These are phyloP conservation scores for Syzygium oleosum DNA, from an alignment of 345 rosid species.

Conservation along the genomic window DNA sequence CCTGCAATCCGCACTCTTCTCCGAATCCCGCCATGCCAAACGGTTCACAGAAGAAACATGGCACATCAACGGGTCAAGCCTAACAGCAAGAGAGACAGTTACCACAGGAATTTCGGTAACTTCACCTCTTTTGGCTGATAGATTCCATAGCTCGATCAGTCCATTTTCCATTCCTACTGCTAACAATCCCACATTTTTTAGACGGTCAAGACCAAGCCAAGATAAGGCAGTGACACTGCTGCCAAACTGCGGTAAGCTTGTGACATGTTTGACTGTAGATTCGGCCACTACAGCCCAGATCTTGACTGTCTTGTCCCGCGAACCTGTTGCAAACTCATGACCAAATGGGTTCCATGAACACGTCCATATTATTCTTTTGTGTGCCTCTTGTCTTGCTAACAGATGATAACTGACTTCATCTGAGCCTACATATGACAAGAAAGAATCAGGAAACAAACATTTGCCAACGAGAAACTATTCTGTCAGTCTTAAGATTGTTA, in stretches of 20 bases:
- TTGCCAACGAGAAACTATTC: not conserved
- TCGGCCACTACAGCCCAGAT: conserved; percentile 61
- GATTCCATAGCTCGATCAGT: conserved; percentile 60
- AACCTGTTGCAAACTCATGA: conserved; percentile 83
- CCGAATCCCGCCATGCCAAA: conserved; percentile 50
- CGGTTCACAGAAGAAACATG: conserved; percentile 80
- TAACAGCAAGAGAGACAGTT: conserved; percentile 18
- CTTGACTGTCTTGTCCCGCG: conserved; percentile 92
- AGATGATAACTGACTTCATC: conserved; percentile 43
- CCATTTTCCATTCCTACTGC: conserved; percentile 87
- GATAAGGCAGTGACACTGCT: conserved; percentile 85
- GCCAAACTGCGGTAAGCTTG: conserved; percentile 48
- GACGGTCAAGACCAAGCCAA: conserved; percentile 62
- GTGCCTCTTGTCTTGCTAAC: conserved; percentile 72
- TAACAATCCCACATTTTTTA: conserved; percentile 38
- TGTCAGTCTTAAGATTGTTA: not conserved
- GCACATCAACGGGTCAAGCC: conserved; percentile 54
- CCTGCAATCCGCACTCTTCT: conserved; percentile 17
- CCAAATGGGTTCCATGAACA: conserved; percentile 95
- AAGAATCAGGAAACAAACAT: not conserved
- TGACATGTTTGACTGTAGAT: conserved; percentile 36
- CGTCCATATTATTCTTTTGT: conserved; percentile 96
- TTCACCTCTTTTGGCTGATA: conserved; percentile 16
- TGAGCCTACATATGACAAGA: conserved; percentile 14
- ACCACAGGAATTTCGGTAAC: conserved; percentile 15